Percentiles rank a stretch among this genome's conserved stretches.
Evolutionary conservation across 768 basidiomycete species (phyloP).

Genomic region (Naganishia friedmannii): DNA sequence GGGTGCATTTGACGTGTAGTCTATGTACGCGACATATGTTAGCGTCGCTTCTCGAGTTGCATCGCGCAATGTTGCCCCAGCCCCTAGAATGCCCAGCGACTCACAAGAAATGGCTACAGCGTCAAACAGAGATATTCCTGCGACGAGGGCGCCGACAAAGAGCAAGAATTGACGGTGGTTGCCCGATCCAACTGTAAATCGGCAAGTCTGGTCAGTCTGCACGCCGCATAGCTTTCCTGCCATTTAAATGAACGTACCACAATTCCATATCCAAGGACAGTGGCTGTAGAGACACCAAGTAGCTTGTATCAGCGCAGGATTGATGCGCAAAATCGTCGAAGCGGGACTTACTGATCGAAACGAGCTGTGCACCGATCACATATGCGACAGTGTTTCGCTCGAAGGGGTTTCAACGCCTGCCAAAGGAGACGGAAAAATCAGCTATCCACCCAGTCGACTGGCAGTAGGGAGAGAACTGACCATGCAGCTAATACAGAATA

Average conservation of each 20-base stretch:
- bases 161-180: constrained; percentile 95
- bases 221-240: not conserved
- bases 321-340: too few species aligned
- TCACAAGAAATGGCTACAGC: constrained; percentile 77
- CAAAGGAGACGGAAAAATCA: not conserved
- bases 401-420: constrained; percentile 79
- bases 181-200: constrained; percentile 70
- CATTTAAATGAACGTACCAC: constrained; percentile 60
- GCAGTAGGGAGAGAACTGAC: constrained; percentile 53
- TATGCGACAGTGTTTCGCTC: constrained; percentile 90
- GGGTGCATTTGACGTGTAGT: constrained; percentile 46
- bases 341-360: constrained; percentile 77
- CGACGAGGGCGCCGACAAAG: constrained; percentile 82
- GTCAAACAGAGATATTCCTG: constrained; percentile 76
- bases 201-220: not conserved
- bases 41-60: too few species aligned
- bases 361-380: constrained; percentile 86
- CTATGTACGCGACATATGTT: constrained; percentile 56
- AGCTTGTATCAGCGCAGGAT: not conserved
- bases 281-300: constrained; percentile 59
- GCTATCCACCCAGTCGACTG: not conserved
- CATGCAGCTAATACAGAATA: constrained; percentile 96
- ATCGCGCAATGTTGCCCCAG: not conserved
- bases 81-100: constrained; percentile 45
- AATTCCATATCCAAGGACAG: constrained; percentile 99